Evolutionary conservation across 1,284 basidiomycete species (phyloP).

Genomic region (Neonothopanus nambi): DNA sequence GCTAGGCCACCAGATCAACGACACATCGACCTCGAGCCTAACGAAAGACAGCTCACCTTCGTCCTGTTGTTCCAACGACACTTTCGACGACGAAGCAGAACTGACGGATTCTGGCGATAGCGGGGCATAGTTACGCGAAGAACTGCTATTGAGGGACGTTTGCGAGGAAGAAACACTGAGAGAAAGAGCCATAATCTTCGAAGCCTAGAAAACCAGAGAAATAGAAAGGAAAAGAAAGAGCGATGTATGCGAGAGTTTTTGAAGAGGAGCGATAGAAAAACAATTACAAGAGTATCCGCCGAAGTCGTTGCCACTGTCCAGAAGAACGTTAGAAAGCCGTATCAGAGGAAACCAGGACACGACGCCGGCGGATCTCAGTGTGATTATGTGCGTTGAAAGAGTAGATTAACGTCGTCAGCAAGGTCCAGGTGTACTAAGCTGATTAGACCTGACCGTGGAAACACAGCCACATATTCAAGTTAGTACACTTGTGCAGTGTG

Average conservation of each 20-base stretch:
- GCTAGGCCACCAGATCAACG: slow-evolving; percentile 16
- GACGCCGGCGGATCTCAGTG: slow-evolving; percentile 47
- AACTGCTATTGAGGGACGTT: slow-evolving; percentile 32
- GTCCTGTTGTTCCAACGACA: slow-evolving; percentile 54
- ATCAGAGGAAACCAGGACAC: slow-evolving; percentile 42
- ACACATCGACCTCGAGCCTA: slow-evolving; percentile 15
- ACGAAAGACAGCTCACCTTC: slow-evolving; percentile 47
- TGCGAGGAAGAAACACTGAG: slow-evolving; percentile 41
- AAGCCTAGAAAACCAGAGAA: slow-evolving; percentile 37
- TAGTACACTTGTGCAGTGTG: too few species aligned
- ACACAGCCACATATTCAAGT: too few species aligned
- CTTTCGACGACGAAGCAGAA: slow-evolving; percentile 54
- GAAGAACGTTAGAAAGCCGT: slow-evolving; percentile 42
- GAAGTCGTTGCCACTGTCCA: slow-evolving; percentile 41
- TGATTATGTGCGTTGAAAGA: slow-evolving; percentile 9
- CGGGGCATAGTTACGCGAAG: slow-evolving; percentile 29
- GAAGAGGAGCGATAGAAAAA: slow-evolving; percentile 25
- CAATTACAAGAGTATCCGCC: slow-evolving; percentile 33
- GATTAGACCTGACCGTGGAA: too few species aligned
- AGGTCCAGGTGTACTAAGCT: too few species aligned
- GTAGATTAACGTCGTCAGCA: slow-evolving; percentile 7
- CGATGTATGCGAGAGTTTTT: slow-evolving; percentile 28
- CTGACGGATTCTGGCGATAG: slow-evolving; percentile 40
- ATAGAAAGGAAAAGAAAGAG: slow-evolving; percentile 24
- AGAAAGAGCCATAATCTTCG: slow-evolving; percentile 25